Evolutionary conservation across 1,139 yeast species (phyloP).

Genomic region (Saccharomyces hybrid): DNA sequence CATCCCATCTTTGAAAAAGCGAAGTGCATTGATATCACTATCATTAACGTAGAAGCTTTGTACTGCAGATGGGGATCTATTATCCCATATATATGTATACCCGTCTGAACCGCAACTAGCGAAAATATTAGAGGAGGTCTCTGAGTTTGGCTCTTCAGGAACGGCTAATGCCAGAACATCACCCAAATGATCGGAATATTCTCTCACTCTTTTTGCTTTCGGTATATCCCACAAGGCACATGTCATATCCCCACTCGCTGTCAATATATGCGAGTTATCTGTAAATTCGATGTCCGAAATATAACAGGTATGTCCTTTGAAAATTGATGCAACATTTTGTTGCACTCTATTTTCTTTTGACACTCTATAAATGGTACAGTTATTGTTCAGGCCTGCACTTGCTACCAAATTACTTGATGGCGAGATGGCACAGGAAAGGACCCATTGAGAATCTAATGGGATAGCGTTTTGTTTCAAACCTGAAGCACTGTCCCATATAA

Average conservation of each 20-base stretch:
- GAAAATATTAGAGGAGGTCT: conserved; percentile 34
- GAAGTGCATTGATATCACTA: conserved; percentile 59
- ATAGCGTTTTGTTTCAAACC: conserved; percentile 69
- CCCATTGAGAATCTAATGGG: conserved; percentile 68
- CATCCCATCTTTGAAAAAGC: conserved; percentile 64
- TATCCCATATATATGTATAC: conserved; percentile 64
- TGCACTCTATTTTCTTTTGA: conserved; percentile 32
- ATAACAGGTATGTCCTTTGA: conserved; percentile 79
- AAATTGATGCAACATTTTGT: conserved; percentile 43
- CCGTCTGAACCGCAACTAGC: conserved; percentile 73
- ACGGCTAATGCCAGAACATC: conserved; percentile 57
- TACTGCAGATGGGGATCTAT: conserved; percentile 43
- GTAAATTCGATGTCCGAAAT: conserved; percentile 68
- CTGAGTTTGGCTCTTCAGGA: conserved; percentile 15
- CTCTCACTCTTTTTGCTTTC: conserved; percentile 46
- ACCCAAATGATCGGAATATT: conserved; percentile 69
- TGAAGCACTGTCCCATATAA: conserved; percentile 74
- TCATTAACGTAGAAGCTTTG: conserved; percentile 56
- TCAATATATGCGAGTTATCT: conserved; percentile 47
- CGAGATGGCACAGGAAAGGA: conserved; percentile 64
- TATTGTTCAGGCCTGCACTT: conserved; percentile 77
- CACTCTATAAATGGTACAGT: conserved; percentile 60
- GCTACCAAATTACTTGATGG: conserved; percentile 62
- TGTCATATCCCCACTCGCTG: conserved; percentile 81
- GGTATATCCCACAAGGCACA: conserved; percentile 73